Percentiles rank a stretch among this genome's conserved stretches.
These are phyloP conservation scores for Termitomyces sp. DNA, from an alignment of 768 basidiomycete species.

Conservation along the genomic window DNA sequence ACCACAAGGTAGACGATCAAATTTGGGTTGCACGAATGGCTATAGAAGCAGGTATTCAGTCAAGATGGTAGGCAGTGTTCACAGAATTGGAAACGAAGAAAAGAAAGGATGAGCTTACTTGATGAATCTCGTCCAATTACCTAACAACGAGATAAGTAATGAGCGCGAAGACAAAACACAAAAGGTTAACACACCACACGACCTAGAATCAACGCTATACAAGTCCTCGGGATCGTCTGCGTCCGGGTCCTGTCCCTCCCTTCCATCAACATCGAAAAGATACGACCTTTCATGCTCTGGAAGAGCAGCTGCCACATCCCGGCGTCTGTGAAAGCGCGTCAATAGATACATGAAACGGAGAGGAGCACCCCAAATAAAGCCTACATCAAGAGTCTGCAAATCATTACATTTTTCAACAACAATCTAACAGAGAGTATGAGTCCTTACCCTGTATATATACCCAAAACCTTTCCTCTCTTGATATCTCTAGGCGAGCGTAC, in stretches of 20 bases:
- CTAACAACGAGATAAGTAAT: constrained; percentile 22
- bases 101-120: constrained; percentile 39
- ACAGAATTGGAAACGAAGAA: not conserved
- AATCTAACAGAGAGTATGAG: not conserved
- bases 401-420: not conserved
- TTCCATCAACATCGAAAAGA: constrained; percentile 60
- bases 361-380: constrained; percentile 10
- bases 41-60: constrained; percentile 18
- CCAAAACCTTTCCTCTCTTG: constrained; percentile 52
- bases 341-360: not conserved
- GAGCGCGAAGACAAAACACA: not conserved
- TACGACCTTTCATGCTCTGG: constrained; percentile 36
- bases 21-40: constrained; percentile 67
- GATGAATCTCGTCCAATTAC: constrained; percentile 74
- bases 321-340: constrained; percentile 24
- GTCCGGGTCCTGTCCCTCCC: constrained; percentile 34
- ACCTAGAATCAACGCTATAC: constrained; percentile 54
- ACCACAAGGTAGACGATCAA: constrained; percentile 51
- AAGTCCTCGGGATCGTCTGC: constrained; percentile 21
- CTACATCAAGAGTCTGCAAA: constrained; percentile 40
- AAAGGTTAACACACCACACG: constrained; percentile 36
- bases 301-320: constrained; percentile 35
- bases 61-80: not conserved
- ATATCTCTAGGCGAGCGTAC: constrained; percentile 41
- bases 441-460: constrained; percentile 64